phyloP scores from a whole-genome alignment of 345 rosid species.

The Cardamine chenopodiifolia region DNA sequence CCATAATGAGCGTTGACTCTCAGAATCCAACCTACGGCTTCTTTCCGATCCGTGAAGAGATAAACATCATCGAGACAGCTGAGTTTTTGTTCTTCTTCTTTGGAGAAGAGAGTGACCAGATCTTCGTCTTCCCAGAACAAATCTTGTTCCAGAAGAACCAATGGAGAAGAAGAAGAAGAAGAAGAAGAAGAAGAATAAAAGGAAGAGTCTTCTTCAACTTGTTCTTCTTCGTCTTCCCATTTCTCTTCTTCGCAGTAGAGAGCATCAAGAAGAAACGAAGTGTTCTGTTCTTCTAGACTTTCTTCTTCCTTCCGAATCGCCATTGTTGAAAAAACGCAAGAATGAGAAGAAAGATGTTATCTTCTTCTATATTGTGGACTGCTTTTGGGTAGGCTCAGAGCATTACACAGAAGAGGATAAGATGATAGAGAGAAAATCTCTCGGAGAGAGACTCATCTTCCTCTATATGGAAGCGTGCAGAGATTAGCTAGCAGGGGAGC shows the following conservation, averaged over 20 bases:
- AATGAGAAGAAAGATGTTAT: slow-evolving; percentile 45
- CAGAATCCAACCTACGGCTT: slow-evolving; percentile 83
- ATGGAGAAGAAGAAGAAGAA: slow-evolving; percentile 40
- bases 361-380: slow-evolving; percentile 14
- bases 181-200: no score
- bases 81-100: slow-evolving; percentile 53
- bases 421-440: slow-evolving; percentile 37
- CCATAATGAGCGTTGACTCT: slow-evolving; percentile 65
- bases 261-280: slow-evolving; percentile 55
- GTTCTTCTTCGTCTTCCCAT: slow-evolving; percentile 56
- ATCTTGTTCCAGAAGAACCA: slow-evolving; percentile 59
- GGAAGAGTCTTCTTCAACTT: slow-evolving; percentile 36
- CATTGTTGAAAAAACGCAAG: slow-evolving; percentile 49
- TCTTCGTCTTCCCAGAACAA: slow-evolving; percentile 80
- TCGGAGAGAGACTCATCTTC: slow-evolving; percentile 42
- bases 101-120: slow-evolving; percentile 64
- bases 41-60: slow-evolving; percentile 52
- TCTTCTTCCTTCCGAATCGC: slow-evolving; percentile 46
- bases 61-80: slow-evolving; percentile 36
- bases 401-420: slow-evolving; percentile 38
- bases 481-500: slow-evolving; percentile 35
- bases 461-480: slow-evolving; percentile 35
- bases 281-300: slow-evolving; percentile 34
- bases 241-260: slow-evolving; percentile 77
- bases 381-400: slow-evolving; percentile 27